Percentiles rank a stretch among this genome's conserved stretches.
These are phyloP conservation scores for Diaporthe caulivora DNA, from an alignment of 2,329 filamentous ascomycete genomes.

Conservation along the genomic window DNA sequence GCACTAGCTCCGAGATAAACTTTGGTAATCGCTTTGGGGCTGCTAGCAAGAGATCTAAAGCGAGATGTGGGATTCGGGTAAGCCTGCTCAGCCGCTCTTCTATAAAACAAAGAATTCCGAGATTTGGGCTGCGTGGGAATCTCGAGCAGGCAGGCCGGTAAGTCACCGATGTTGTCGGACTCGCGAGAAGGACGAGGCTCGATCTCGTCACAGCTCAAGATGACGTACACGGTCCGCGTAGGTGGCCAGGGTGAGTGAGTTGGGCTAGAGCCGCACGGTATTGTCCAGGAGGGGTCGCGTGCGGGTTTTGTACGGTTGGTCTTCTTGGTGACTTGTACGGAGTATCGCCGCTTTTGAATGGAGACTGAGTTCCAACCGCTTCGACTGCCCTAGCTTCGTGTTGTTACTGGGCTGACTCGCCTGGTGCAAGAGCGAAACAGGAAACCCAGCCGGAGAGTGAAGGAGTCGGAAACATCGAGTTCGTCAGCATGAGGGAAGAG, in stretches of 20 bases:
- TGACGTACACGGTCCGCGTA: slow-evolving; percentile 2
- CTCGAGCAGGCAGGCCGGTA: not conserved
- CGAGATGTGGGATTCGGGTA: slow-evolving; percentile 5
- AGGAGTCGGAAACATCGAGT: slow-evolving; percentile 8
- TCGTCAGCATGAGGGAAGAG: slow-evolving; percentile 22
- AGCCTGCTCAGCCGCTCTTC: not conserved
- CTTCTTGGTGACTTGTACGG: not conserved
- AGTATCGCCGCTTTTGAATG: not conserved
- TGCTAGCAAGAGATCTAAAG: not conserved
- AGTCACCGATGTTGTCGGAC: not conserved
- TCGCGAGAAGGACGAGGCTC: not conserved
- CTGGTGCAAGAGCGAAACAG: slow-evolving; percentile 5
- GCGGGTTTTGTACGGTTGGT: not conserved
- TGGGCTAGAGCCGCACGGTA: not conserved
- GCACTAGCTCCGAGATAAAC: slow-evolving; percentile 8
- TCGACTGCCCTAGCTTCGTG: not conserved
- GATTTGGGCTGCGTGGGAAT: not conserved
- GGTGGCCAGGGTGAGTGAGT: not conserved
- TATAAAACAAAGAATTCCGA: not conserved
- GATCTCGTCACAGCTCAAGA: slow-evolving; percentile 7
- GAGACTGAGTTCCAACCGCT: not conserved
- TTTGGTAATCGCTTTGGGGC: slow-evolving; percentile 13
- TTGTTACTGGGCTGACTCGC: slow-evolving; percentile 1
- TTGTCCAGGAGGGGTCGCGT: slow-evolving; percentile 2
- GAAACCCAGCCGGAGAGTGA: slow-evolving; percentile 1